Evolutionary conservation across 2,329 filamentous ascomycete genomes (phyloP).

Genomic region (Apiospora sp.): DNA sequence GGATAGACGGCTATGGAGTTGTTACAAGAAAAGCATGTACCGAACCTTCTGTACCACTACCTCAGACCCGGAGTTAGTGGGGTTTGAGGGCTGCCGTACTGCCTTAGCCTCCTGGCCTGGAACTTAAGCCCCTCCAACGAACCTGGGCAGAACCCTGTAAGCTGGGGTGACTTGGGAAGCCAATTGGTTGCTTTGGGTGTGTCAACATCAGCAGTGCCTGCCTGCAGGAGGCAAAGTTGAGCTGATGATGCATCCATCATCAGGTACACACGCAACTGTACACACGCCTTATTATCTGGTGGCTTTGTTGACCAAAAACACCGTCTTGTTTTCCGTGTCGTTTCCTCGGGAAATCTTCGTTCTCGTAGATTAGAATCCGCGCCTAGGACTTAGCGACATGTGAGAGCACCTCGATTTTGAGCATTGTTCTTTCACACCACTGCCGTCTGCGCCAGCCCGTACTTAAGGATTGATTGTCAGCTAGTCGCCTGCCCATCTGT

Average conservation of each 20-base stretch:
- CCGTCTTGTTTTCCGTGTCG: neutral
- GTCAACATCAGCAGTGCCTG: conserved; percentile 20
- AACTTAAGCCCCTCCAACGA: neutral
- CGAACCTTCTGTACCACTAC: neutral
- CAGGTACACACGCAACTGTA: neutral
- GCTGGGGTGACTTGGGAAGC: conserved; percentile 7
- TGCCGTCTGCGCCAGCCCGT: neutral
- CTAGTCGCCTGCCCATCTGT: neutral
- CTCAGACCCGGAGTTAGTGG: conserved; percentile 12
- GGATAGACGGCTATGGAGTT: neutral
- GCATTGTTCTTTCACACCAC: neutral
- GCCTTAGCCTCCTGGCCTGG: conserved; percentile 5
- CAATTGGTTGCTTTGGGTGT: conserved; percentile 11
- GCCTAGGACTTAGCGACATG: neutral
- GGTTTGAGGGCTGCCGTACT: neutral
- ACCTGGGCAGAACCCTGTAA: conserved; percentile 2
- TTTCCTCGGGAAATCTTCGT: neutral
- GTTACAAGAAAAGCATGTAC: neutral
- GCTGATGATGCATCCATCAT: conserved; percentile 10
- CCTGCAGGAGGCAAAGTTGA: conserved; percentile 13
- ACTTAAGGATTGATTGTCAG: neutral
- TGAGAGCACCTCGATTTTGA: neutral
- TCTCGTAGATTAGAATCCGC: neutral
- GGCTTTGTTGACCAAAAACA: conserved; percentile 17
- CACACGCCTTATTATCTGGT: neutral